Evolutionary conservation across 2,329 filamentous ascomycete genomes (phyloP).

Genomic region (Neoscytalidium dimidiatum): DNA sequence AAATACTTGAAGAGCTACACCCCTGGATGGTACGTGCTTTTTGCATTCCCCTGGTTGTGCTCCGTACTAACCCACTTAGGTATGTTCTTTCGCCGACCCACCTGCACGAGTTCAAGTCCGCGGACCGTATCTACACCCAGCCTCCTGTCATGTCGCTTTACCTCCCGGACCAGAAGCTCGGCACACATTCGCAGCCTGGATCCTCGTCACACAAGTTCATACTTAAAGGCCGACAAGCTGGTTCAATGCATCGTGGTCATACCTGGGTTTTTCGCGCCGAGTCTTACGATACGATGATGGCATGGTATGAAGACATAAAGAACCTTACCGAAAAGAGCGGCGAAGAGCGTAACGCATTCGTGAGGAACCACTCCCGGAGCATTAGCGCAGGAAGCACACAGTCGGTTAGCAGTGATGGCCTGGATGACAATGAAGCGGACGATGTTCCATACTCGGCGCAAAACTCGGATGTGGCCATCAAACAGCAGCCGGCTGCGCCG

Average conservation of each 20-base stretch:
- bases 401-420: slow-evolving; percentile 70
- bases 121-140: slow-evolving; percentile 79
- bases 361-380: slow-evolving; percentile 77
- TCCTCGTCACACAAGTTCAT: slow-evolving; percentile 97
- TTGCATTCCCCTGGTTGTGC: slow-evolving; percentile 16
- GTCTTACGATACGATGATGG: slow-evolving; percentile 89
- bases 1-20: slow-evolving; percentile 98
- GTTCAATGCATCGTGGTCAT: slow-evolving; percentile 81
- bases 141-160: slow-evolving; percentile 95
- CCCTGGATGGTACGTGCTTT: slow-evolving; percentile 74
- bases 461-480: slow-evolving; percentile 41
- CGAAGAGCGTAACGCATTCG: slow-evolving; percentile 85
- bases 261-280: slow-evolving; percentile 70
- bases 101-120: slow-evolving; percentile 98
- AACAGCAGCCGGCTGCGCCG: slow-evolving; percentile 50
- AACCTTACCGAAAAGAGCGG: slow-evolving; percentile 83
- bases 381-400: slow-evolving; percentile 63
- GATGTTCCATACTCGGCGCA: slow-evolving; percentile 66
- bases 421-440: slow-evolving; percentile 62
- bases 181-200: slow-evolving; percentile 79
- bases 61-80: slow-evolving; percentile 51
- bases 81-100: slow-evolving; percentile 96
- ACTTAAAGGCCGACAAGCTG: slow-evolving; percentile 92
- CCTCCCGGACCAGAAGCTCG: slow-evolving; percentile 91
- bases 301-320: slow-evolving; percentile 94